Base-by-base conservation (phyloP, 495 filamentous ascomycete species). In the Beverwykella pulmonaria region DNA sequence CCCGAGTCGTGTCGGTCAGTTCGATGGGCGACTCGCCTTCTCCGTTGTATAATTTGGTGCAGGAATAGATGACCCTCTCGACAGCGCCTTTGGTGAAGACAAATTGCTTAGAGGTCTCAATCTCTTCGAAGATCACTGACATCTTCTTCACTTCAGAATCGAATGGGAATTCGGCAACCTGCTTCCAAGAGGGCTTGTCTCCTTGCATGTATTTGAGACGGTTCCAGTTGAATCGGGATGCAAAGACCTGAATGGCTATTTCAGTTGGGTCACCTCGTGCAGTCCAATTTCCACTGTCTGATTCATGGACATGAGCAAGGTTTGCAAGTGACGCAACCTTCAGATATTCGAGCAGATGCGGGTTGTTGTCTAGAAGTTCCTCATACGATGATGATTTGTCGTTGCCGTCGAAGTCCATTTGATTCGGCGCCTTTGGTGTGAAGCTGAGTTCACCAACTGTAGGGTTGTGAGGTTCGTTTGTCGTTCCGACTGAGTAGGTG, bases 31-130 rank as follows among this genome's bases (percentile, higher is more conserved):
- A 71, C 0, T 77, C 62, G 3, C 71, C 79, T 12, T 78, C 69
- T n/a, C 75, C 73, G 75, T 78, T 77, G 59, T 79, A 78, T 60
- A 86, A 76, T 73, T 68, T 71, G 69, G 64, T 81, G 58, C 74
- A 76, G 8, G 72, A 75, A 9, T 79, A 76, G 53, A 86, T 76
- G 55, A 87, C 71, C 23, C 79, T 79, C 69, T 88, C 86, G 7
- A 83, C 78, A 17, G 86, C 86, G 36, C 86, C 86, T 71, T 88
- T 88, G 71, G 82, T 83, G 72, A 81, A 87, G 10, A 85, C 79
- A 22, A 78, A 72, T 23, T 76, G 69, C 46, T 73, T 69, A 22
- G 77, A 71, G 9, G 69, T 72, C 15, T 69, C 59, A 14, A 53
- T 61, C 54, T 82, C 71, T 39, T 75, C 75, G 74, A 83, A 84